Percentiles rank a stretch among this genome's conserved stretches.
Evolutionary conservation across 2,329 filamentous ascomycete genomes (phyloP).

Genomic region (Aspergillus pseudoviridinutans): DNA sequence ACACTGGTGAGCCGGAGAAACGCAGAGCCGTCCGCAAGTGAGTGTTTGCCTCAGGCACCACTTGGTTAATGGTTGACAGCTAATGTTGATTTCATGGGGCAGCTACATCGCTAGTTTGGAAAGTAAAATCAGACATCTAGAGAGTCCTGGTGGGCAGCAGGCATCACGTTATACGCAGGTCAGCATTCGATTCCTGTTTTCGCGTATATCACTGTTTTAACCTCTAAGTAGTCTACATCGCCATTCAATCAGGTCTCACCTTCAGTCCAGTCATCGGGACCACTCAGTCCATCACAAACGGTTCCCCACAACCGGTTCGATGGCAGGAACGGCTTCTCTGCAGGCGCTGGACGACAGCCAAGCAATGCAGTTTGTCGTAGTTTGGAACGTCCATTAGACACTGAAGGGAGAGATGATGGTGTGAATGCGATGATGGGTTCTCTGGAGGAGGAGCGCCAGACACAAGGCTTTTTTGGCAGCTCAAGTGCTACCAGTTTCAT

Average conservation of each 20-base stretch:
- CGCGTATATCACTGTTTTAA: neutral
- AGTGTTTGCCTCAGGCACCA: neutral
- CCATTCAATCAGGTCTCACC: slow-evolving; percentile 1
- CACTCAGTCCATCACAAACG: neutral
- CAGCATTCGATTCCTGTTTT: neutral
- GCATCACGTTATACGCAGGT: slow-evolving; percentile 11
- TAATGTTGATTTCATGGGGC: neutral
- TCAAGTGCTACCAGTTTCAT: slow-evolving; percentile 48
- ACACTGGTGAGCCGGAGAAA: slow-evolving; percentile 27
- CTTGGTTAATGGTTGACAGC: neutral
- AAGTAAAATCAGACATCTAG: slow-evolving; percentile 22
- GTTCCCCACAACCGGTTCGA: neutral
- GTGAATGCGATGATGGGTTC: slow-evolving; percentile 47
- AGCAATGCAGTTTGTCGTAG: neutral
- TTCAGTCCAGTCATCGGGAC: neutral
- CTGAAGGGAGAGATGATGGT: slow-evolving; percentile 20
- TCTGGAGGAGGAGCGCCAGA: slow-evolving; percentile 39
- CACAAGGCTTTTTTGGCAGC: slow-evolving; percentile 45
- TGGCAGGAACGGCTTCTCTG: neutral
- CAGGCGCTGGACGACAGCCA: neutral
- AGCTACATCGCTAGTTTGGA: slow-evolving; percentile 29
- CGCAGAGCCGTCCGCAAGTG: slow-evolving; percentile 23
- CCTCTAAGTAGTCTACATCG: neutral
- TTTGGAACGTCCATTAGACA: neutral
- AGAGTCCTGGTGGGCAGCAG: slow-evolving; percentile 10